Conservation (phyloP, 805 yeast species). For the Sungouiozyma intestinalis region DNA sequence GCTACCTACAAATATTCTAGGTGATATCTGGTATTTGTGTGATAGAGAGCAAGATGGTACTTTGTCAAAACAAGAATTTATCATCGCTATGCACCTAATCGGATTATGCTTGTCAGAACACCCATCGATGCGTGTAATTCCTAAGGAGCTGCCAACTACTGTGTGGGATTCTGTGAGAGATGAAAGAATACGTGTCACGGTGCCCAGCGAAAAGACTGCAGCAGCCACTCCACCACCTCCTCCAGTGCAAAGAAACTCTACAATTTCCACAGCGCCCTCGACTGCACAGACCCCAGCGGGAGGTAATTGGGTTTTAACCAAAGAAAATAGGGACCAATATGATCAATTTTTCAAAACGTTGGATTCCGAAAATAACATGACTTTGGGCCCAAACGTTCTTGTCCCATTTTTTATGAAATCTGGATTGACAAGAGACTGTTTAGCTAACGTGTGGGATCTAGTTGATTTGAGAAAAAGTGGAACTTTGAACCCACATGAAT, state of each 20-base stretch:
- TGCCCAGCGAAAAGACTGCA: not conserved
- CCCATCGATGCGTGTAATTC: slow-evolving; percentile 51
- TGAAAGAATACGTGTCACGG: not conserved
- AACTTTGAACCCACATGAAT: slow-evolving; percentile 65
- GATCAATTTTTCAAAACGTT: slow-evolving; percentile 67
- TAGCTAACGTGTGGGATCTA: slow-evolving; percentile 90
- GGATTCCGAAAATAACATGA: slow-evolving; percentile 53
- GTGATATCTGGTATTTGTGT: slow-evolving; percentile 80
- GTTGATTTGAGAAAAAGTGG: slow-evolving; percentile 83
- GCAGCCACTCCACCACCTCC: slow-evolving; percentile 1
- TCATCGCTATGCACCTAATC: slow-evolving; percentile 89
- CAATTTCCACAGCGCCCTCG: not conserved
- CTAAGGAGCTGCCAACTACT: slow-evolving; percentile 34
- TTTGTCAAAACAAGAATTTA: slow-evolving; percentile 62
- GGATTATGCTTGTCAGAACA: slow-evolving; percentile 54
- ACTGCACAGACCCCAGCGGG: slow-evolving; percentile 1
- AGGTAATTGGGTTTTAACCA: slow-evolving; percentile 47
- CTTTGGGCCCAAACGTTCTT: slow-evolving; percentile 64
- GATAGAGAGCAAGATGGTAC: slow-evolving; percentile 68
- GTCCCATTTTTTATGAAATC: slow-evolving; percentile 86
- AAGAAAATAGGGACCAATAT: slow-evolving; percentile 61
- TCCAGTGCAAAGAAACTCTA: slow-evolving; percentile 4
- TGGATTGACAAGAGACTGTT: slow-evolving; percentile 66
- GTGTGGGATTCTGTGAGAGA: slow-evolving; percentile 31
- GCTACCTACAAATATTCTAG: slow-evolving; percentile 63